Evolutionary conservation across 2,329 filamentous ascomycete genomes (phyloP).

Genomic region (Emericellopsis atlantica): DNA sequence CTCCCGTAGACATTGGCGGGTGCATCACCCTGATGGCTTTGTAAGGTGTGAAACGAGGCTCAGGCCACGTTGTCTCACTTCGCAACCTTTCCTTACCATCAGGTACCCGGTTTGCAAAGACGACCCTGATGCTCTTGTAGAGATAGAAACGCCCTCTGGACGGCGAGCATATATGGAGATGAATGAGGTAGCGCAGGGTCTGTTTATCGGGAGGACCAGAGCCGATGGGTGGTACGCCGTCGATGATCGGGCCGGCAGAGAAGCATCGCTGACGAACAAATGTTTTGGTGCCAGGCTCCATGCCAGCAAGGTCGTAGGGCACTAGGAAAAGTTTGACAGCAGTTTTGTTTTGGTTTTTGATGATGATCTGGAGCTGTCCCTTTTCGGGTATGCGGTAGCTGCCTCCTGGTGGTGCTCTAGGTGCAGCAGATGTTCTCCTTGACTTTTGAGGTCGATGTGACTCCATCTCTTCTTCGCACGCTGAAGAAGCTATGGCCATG

Average conservation of each 20-base stretch:
- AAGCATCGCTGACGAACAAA: conserved; percentile 93
- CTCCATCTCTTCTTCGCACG: conserved; percentile 7
- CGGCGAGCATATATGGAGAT: conserved; percentile 85
- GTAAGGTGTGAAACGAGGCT: conserved; percentile 77
- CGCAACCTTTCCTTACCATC: conserved; percentile 87
- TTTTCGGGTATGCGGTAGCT: conserved; percentile 90
- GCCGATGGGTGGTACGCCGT: conserved; percentile 32
- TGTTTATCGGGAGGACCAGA: conserved; percentile 41
- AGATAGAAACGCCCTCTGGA: conserved; percentile 75
- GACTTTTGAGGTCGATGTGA: conserved; percentile 12
- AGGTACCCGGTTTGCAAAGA: conserved; percentile 92
- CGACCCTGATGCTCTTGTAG: conserved; percentile 84
- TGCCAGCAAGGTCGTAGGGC: conserved; percentile 82
- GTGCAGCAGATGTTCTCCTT: conserved; percentile 41
- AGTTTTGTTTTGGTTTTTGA: conserved; percentile 97
- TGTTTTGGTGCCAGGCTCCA: conserved; percentile 90
- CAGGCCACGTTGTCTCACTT: conserved; percentile 81
- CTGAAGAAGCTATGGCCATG: conserved; percentile 6
- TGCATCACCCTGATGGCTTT: conserved; percentile 51
- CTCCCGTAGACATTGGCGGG: conserved; percentile 19
- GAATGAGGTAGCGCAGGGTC: conserved; percentile 77
- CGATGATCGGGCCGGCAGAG: conserved; percentile 73
- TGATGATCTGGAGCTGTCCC: conserved; percentile 89
- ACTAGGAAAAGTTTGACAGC: conserved; percentile 93
- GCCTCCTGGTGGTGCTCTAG: conserved; percentile 61